phyloP scores from a whole-genome alignment of 805 yeast species.

The Saccharomycopsis javanensis region DNA sequence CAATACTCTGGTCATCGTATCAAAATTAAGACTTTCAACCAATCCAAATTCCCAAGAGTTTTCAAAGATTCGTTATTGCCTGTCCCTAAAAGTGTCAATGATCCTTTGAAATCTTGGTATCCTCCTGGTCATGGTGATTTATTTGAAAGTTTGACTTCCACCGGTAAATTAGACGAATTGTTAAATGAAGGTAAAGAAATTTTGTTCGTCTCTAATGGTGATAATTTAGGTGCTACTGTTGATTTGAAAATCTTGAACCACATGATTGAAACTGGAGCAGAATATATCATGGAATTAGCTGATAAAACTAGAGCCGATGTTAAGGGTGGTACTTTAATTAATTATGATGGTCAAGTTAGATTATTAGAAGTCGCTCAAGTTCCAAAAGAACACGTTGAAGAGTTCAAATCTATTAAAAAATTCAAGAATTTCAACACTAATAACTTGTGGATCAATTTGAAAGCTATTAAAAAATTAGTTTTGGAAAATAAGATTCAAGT shows the following conservation, averaged over 20 bases:
- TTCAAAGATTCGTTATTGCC: slow-evolving; percentile 93
- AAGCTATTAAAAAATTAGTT: slow-evolving; percentile 86
- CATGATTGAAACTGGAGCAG: slow-evolving; percentile 85
- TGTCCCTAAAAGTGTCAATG: slow-evolving; percentile 60
- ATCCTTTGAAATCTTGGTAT: slow-evolving; percentile 87
- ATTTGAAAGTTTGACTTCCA: slow-evolving; percentile 78
- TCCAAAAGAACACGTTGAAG: slow-evolving; percentile 97
- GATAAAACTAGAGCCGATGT: slow-evolving; percentile 99
- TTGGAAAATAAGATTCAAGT: slow-evolving; percentile 72
- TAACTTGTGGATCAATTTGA: slow-evolving; percentile 93
- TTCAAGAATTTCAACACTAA: slow-evolving; percentile 97
- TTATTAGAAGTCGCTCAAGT: slow-evolving; percentile 96
- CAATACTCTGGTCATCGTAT: slow-evolving; percentile 96
- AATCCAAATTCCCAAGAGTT: slow-evolving; percentile 95
- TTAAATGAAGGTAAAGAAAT: slow-evolving; percentile 91
- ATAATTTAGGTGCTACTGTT: slow-evolving; percentile 96
- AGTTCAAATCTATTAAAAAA: slow-evolving; percentile 94
- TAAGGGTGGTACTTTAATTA: slow-evolving; percentile 97
- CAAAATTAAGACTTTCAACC: slow-evolving; percentile 91
- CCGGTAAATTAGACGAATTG: slow-evolving; percentile 87
- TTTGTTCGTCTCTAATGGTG: slow-evolving; percentile 94
- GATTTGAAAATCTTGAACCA: slow-evolving; percentile 84
- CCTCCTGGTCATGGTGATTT: slow-evolving; percentile 99
- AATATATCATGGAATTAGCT: slow-evolving; percentile 96
- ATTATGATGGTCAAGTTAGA: slow-evolving; percentile 90